These are phyloP conservation scores for Pittosporum tobira DNA, from an alignment of 129 eudicot genomes.

Conservation along the genomic window DNA sequence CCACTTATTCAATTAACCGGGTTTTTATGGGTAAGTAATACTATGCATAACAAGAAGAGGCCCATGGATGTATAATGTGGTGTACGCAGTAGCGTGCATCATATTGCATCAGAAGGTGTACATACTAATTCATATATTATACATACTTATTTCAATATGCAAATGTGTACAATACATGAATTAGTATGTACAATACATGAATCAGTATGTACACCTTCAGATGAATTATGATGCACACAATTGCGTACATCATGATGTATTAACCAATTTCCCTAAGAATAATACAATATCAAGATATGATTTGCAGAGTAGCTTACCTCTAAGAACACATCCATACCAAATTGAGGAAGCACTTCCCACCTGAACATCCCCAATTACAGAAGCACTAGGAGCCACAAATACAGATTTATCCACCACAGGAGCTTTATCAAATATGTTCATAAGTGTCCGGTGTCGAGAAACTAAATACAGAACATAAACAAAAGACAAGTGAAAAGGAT, in stretches of 20 bases:
- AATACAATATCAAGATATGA: not conserved
- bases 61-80: too few species aligned
- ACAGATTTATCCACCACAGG: slow-evolving; percentile 68
- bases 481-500: not conserved
- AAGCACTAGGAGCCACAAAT: slow-evolving; percentile 88
- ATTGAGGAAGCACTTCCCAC: slow-evolving; percentile 63
- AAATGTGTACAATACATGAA: too few species aligned
- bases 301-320: slow-evolving; percentile 35
- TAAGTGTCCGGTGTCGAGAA: slow-evolving; percentile 77
- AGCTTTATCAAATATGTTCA: slow-evolving; percentile 64
- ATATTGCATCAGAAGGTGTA: too few species aligned
- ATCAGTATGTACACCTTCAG: too few species aligned
- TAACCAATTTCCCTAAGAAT: too few species aligned
- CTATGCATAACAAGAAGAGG: not conserved
- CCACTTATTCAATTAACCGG: too few species aligned
- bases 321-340: slow-evolving; percentile 78
- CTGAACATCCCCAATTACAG: slow-evolving; percentile 69
- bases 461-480: slow-evolving; percentile 22
- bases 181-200: too few species aligned
- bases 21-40: not conserved
- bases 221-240: too few species aligned
- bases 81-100: too few species aligned
- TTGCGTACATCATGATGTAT: too few species aligned
- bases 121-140: too few species aligned
- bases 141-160: too few species aligned